A percentile compares a stretch with the other conserved stretches of the same genome.
Conservation (phyloP, 2,329 filamentous ascomycete genomes). For the Fulvia fulva region DNA sequence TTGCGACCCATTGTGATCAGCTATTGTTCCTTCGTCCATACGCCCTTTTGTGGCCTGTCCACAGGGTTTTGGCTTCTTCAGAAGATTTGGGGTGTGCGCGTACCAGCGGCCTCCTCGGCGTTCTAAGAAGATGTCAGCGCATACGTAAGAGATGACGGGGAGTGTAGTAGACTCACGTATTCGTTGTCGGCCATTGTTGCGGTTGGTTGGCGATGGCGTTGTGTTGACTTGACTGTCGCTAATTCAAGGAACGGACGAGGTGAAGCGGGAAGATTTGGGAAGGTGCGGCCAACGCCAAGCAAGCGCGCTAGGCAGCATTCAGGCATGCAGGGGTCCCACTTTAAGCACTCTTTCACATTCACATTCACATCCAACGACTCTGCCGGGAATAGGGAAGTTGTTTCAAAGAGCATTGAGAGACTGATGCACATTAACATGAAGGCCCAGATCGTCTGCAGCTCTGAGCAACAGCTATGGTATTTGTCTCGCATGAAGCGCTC, state of each 20-base stretch:
- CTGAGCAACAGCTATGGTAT: too few species aligned
- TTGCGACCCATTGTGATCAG: conserved; percentile 30
- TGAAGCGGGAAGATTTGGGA: background rate
- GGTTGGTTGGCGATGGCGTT: conserved; percentile 39
- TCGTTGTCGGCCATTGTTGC: conserved; percentile 76
- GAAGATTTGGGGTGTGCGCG: conserved; percentile 31
- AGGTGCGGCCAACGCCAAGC: background rate
- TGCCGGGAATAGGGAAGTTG: too few species aligned
- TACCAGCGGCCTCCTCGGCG: conserved; percentile 89
- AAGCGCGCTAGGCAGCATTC: background rate
- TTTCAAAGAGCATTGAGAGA: too few species aligned
- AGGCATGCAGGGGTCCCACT: background rate
- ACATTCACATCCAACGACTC: too few species aligned
- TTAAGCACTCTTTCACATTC: too few species aligned
- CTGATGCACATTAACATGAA: too few species aligned
- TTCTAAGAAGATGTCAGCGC: conserved; percentile 56
- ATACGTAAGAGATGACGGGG: conserved; percentile 13
- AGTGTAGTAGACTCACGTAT: conserved; percentile 66
- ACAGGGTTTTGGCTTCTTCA: conserved; percentile 36
- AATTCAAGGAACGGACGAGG: background rate
- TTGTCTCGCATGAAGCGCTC: too few species aligned
- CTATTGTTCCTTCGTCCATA: conserved; percentile 36
- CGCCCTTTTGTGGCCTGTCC: conserved; percentile 40
- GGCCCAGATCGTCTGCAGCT: too few species aligned
- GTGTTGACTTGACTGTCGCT: background rate